Conservation (phyloP, 257 asterid genomes). For the Scutellaria baicalensis region DNA sequence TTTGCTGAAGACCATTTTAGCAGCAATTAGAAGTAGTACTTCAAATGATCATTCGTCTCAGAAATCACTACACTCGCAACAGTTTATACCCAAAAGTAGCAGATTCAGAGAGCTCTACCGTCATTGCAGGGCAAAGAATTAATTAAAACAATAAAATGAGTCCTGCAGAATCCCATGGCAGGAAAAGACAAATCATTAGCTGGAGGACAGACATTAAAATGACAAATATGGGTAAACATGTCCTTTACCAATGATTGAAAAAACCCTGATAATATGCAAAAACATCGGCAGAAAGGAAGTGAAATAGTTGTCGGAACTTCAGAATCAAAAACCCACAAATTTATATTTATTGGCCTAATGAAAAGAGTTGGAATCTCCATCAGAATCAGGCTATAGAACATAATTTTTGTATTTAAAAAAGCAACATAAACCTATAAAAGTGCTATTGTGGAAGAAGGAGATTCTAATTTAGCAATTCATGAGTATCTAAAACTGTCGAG, state of each 20-base stretch:
- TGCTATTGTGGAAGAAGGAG: background rate
- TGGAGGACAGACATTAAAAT: background rate
- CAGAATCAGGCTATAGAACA: background rate
- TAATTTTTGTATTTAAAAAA: background rate
- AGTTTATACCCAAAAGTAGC: background rate
- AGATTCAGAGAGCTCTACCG: background rate
- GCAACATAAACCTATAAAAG: background rate
- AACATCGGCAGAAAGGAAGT: background rate
- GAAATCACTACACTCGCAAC: background rate
- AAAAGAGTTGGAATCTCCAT: background rate
- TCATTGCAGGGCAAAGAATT: slow-evolving; percentile 1
- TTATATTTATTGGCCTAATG: background rate
- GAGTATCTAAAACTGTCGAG: background rate
- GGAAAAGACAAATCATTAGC: slow-evolving; percentile 6
- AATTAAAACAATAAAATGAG: background rate
- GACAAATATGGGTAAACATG: background rate
- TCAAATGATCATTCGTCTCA: slow-evolving; percentile 4
- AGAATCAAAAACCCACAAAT: background rate
- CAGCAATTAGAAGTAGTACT: slow-evolving; percentile 10
- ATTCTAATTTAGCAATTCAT: background rate
- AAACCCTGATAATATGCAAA: background rate
- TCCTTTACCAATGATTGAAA: background rate
- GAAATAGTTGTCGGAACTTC: background rate
- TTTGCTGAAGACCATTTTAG: slow-evolving; percentile 56
- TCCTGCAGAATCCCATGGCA: slow-evolving; percentile 19